A percentile compares a stretch with the other conserved stretches of the same genome.
Evolutionary conservation across 768 basidiomycete genomes (phyloP).

Genomic region (Hypholoma fasciculare): DNA sequence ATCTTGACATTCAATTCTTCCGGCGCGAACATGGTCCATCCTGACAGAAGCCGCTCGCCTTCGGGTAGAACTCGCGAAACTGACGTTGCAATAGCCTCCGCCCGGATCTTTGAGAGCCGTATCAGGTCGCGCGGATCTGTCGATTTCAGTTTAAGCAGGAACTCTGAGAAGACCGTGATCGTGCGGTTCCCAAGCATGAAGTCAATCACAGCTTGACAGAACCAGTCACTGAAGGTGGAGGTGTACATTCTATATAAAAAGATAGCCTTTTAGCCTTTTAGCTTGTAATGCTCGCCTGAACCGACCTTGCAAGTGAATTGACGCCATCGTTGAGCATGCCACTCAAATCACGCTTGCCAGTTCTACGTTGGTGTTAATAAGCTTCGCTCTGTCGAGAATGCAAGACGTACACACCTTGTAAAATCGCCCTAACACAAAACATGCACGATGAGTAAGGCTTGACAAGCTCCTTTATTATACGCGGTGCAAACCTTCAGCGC

Average conservation of each 20-base stretch:
- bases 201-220: constrained; percentile 94
- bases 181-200: constrained; percentile 89
- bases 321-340: constrained; percentile 95
- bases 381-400: neutral
- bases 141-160: constrained; percentile 82
- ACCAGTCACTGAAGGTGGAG: constrained; percentile 93
- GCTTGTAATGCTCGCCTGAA: neutral
- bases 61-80: constrained; percentile 74
- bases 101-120: constrained; percentile 83
- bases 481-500: constrained; percentile 76
- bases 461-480: neutral
- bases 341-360: constrained; percentile 91
- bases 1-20: constrained; percentile 70
- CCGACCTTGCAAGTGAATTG: constrained; percentile 83
- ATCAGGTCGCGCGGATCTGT: constrained; percentile 92
- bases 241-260: constrained; percentile 67
- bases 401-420: constrained; percentile 58
- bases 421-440: constrained; percentile 67
- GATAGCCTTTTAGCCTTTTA: neutral
- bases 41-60: constrained; percentile 75
- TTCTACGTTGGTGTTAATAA: constrained; percentile 44
- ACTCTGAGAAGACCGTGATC: constrained; percentile 89
- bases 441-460: constrained; percentile 4
- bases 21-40: constrained; percentile 93
- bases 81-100: constrained; percentile 91